Conservation (phyloP, 1,284 basidiomycete species). For the Athelia sp. region DNA sequence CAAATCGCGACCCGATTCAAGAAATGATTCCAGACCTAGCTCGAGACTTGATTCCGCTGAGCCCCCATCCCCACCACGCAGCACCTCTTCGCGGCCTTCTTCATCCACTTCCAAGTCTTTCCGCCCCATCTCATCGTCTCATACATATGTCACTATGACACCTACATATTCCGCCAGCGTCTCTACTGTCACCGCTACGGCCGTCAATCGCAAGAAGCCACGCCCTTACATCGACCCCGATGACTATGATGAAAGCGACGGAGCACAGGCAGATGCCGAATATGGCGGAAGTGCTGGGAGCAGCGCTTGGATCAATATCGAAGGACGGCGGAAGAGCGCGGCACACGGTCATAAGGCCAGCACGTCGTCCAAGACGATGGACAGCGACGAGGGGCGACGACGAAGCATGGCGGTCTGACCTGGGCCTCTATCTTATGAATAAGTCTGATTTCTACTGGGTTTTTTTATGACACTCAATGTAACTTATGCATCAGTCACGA, state of each 20-base stretch:
- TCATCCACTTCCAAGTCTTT: constrained; percentile 26
- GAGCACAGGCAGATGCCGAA: constrained; percentile 63
- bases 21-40: neutral
- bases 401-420: constrained; percentile 32
- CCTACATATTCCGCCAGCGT: constrained; percentile 15
- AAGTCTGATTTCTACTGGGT: too few relatives aligned
- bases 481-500: too few relatives aligned
- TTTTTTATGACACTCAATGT: too few relatives aligned
- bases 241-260: constrained; percentile 56
- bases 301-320: constrained; percentile 47
- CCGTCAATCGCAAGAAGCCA: constrained; percentile 48
- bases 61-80: constrained; percentile 6
- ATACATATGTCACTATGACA: neutral
- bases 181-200: constrained; percentile 18
- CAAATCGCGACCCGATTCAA: neutral
- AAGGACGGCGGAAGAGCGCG: constrained; percentile 45
- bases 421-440: neutral
- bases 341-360: constrained; percentile 13
- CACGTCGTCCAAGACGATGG: constrained; percentile 8
- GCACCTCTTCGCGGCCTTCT: constrained; percentile 14
- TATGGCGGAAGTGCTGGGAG: constrained; percentile 31
- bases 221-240: constrained; percentile 35
- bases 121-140: constrained; percentile 21
- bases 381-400: constrained; percentile 29
- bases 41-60: neutral